Evolutionary conservation across 768 basidiomycete species (phyloP), one percentile per base, ranked within the genome.

Genomic region (Serendipita vermifera): DNA sequence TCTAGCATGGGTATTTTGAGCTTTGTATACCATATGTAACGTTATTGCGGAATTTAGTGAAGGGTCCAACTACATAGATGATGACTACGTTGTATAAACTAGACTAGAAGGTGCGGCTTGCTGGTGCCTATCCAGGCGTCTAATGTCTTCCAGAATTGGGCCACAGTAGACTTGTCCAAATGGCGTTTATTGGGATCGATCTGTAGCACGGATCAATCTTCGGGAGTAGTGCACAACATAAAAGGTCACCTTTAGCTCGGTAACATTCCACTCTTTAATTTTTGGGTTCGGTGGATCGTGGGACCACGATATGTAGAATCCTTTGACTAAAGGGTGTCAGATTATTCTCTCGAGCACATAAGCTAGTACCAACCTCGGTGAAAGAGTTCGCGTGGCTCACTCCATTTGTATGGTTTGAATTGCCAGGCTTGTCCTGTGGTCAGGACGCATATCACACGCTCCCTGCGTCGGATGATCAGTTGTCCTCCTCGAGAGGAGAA

Each of bases 361-460:
- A 33, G 5, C 3, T 29, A 11, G 13, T 15, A 6, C n/a, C n/a
- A 33, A 94, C 93, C 92, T 64, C 98, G 86, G 65, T 96, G 87
- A 70, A 99, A 98, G 26, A 99, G 69, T 53, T 85, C 78, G 58
- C 82, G 81, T 1, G 96, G 96, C 64, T 98, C 92, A 51, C 77
- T 82, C 94, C 94, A 99, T 66, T 94, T 93, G 72, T 98, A 98
- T 15, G 88, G 85, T 57, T 83, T 76, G 71, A 99, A 99, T 67
- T 99, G 96, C 96, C 96, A 97, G 31, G 87, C 85, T 62, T 98
- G 94, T 1, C 96, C 96, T 0, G 96, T 99, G 6, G 96, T 98
- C 81, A 96, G 85, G 14, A 99, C 94, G 61, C 93, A 96, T 3
- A 96, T 85, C 3, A 99, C 96, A 33, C 94, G 79, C 56, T 97